phyloP scores from a whole-genome alignment of 1,139 yeast species.

The Geotrichum klebahnii region DNA sequence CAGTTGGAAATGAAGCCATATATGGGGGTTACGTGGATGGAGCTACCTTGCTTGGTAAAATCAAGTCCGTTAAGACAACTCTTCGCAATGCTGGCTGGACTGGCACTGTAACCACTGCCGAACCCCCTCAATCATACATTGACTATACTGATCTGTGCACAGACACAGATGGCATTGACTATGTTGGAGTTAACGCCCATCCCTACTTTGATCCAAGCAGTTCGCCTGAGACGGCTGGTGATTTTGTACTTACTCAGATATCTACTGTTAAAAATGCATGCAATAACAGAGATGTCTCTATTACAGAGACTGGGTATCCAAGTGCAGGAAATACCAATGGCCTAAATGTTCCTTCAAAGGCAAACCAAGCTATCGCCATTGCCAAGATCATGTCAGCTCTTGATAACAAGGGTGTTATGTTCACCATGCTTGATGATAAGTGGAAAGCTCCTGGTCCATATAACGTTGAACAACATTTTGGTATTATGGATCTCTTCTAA shows the following conservation, averaged over 20 bases:
- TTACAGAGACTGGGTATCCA: constrained; percentile 90
- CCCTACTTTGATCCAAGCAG: constrained; percentile 68
- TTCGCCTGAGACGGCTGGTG: constrained; percentile 65
- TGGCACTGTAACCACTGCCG: constrained; percentile 79
- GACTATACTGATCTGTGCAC: constrained; percentile 65
- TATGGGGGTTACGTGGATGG: constrained; percentile 57
- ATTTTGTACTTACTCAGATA: constrained; percentile 63
- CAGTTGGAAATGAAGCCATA: constrained; percentile 86
- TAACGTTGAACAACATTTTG: constrained; percentile 83
- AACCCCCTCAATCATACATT: constrained; percentile 75
- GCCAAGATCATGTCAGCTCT: constrained; percentile 53
- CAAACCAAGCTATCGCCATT: constrained; percentile 69
- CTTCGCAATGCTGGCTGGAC: constrained; percentile 65
- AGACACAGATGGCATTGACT: constrained; percentile 55
- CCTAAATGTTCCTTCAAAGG: constrained; percentile 61
- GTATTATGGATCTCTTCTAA: constrained; percentile 36
- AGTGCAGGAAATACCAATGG: constrained; percentile 69
- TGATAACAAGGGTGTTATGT: constrained; percentile 54
- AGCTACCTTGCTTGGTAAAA: constrained; percentile 56
- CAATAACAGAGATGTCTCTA: constrained; percentile 42
- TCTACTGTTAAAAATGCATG: constrained; percentile 47
- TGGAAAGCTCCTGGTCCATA: constrained; percentile 88
- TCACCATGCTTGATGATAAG: constrained; percentile 71
- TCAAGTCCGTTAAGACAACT: constrained; percentile 55
- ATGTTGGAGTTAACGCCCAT: constrained; percentile 82